These are phyloP conservation scores for Russula sp. DNA, from an alignment of 768 basidiomycete species.

Conservation along the genomic window DNA sequence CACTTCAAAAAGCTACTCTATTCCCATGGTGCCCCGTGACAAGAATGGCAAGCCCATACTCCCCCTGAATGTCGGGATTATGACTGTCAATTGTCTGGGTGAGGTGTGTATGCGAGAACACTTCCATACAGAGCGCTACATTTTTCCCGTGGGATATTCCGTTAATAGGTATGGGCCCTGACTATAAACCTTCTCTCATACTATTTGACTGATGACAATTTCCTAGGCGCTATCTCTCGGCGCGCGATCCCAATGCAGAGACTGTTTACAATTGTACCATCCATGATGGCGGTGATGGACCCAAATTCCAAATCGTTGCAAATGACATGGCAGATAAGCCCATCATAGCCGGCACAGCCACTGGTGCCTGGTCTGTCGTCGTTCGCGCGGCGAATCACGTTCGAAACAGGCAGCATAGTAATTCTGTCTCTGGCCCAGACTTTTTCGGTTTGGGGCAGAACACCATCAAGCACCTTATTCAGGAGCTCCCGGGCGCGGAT, in stretches of 20 bases:
- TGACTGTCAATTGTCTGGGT: conserved; percentile 75
- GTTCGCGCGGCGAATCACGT: conserved; percentile 80
- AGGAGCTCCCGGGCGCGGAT: conserved; percentile 73
- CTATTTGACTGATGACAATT: conserved; percentile 19
- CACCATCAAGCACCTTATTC: conserved; percentile 87
- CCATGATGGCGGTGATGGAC: conserved; percentile 79
- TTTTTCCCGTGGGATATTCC: conserved; percentile 85
- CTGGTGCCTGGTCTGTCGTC: conserved; percentile 82
- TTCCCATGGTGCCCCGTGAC: conserved; percentile 77
- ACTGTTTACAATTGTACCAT: conserved; percentile 82
- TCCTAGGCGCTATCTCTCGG: conserved; percentile 73
- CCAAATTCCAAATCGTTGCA: conserved; percentile 81
- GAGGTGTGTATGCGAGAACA: conserved; percentile 78
- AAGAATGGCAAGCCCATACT: conserved; percentile 66
- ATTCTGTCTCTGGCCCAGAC: conserved; percentile 85
- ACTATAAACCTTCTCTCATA: conserved; percentile 1
- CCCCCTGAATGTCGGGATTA: conserved; percentile 81
- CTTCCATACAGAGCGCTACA: conserved; percentile 85
- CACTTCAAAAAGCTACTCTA: conserved; percentile 70
- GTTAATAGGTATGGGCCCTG: conserved; percentile 58
- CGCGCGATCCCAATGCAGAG: conserved; percentile 59
- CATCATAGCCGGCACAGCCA: conserved; percentile 82
- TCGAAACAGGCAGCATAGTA: conserved; percentile 77
- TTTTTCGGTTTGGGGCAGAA: conserved; percentile 87
- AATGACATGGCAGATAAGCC: conserved; percentile 67